Evolutionary conservation across 495 filamentous ascomycete genomes (phyloP).

Genomic region (Rostrohypoxylon terebratum): DNA sequence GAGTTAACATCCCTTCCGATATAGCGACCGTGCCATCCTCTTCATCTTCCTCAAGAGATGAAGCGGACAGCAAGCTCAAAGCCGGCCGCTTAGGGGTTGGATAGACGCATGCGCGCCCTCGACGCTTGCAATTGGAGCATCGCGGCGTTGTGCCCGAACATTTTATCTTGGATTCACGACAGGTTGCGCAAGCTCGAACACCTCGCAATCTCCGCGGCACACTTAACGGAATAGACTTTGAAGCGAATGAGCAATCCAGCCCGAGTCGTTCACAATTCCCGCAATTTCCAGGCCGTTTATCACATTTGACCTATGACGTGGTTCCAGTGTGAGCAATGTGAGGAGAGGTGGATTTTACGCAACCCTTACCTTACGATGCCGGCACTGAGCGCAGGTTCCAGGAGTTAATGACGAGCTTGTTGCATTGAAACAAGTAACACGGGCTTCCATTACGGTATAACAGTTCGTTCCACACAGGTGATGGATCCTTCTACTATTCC

Average conservation of each 20-base stretch:
- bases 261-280: slow-evolving; percentile 31
- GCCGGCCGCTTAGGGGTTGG: slow-evolving; percentile 22
- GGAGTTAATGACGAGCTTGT: background rate
- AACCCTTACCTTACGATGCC: slow-evolving; percentile 16
- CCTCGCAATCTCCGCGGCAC: background rate
- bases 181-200: slow-evolving; percentile 17
- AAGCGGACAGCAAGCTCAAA: background rate
- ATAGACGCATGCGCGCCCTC: slow-evolving; percentile 26
- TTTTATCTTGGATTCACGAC: slow-evolving; percentile 33
- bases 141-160: slow-evolving; percentile 31
- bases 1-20: slow-evolving; percentile 16
- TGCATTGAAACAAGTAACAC: slow-evolving; percentile 11
- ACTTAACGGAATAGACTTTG: background rate
- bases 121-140: slow-evolving; percentile 38
- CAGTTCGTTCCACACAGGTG: background rate
- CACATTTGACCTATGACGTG: slow-evolving; percentile 30
- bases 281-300: slow-evolving; percentile 22
- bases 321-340: slow-evolving; percentile 3
- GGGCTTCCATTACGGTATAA: slow-evolving; percentile 3
- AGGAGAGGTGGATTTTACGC: background rate
- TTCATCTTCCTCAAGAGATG: background rate
- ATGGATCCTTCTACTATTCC: background rate
- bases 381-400: slow-evolving; percentile 14
- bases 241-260: slow-evolving; percentile 27
- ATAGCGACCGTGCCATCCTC: background rate